A percentile compares a stretch with the other conserved stretches of the same genome.
phyloP scores from a whole-genome alignment of 768 basidiomycete genomes.

The Mycena vitilis region DNA sequence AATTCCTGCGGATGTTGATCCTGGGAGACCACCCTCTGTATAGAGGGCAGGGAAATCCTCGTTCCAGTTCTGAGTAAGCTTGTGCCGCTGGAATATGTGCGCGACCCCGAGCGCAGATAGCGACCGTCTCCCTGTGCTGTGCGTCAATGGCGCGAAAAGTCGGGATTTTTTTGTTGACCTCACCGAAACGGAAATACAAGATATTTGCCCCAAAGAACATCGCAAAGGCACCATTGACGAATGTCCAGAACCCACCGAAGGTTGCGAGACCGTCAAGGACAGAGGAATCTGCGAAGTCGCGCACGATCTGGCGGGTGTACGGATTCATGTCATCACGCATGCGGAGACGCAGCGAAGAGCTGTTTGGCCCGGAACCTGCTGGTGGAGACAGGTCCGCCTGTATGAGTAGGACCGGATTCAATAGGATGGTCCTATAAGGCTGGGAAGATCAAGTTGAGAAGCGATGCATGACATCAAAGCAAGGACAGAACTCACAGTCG shows the following conservation, averaged over 20 bases:
- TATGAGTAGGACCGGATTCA: not conserved
- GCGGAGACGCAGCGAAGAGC: not conserved
- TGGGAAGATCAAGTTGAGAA: not conserved
- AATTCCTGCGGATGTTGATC: not conserved
- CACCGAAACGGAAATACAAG: not conserved
- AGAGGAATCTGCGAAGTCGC: not conserved
- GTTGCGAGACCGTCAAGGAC: not conserved
- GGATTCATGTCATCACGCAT: not conserved
- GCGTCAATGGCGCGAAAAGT: not conserved
- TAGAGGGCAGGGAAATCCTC: not conserved
- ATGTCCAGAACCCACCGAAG: not conserved
- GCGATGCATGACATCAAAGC: not conserved
- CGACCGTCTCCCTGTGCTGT: not conserved
- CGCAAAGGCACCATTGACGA: not conserved
- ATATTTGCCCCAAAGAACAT: not conserved
- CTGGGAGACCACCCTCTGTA: not conserved
- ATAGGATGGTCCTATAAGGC: not conserved
- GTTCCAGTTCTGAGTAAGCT: not conserved
- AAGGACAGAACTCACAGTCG: not conserved
- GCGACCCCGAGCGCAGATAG: not conserved
- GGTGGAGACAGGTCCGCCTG: not conserved
- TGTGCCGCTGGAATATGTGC: not conserved
- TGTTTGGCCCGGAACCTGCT: not conserved
- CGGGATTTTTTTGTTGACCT: not conserved
- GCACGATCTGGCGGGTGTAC: not conserved